Evolutionary conservation across 2,329 filamentous ascomycete species (phyloP).

Genomic region (Arthrobotrys sphaeroides): DNA sequence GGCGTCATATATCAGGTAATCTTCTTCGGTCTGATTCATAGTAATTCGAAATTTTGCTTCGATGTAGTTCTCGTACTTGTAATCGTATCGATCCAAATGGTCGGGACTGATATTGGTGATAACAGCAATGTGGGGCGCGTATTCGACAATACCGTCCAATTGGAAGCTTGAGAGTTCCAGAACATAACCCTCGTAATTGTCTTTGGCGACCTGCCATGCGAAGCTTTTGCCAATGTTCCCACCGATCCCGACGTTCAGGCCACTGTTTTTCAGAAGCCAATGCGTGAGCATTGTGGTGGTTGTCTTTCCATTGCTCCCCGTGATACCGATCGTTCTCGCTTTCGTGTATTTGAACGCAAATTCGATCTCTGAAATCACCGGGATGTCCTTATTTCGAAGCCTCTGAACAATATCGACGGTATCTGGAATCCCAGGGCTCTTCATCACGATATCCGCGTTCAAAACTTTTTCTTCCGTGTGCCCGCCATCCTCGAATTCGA

Average conservation of each 20-base stretch:
- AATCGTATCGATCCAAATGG: conserved; percentile 14
- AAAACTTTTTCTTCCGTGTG: not conserved
- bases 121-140: conserved; percentile 10
- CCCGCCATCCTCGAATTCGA: not conserved
- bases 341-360: not conserved
- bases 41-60: conserved; percentile 12
- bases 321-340: not conserved
- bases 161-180: conserved; percentile 17
- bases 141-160: conserved; percentile 5
- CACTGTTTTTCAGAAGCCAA: not conserved
- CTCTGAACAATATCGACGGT: not conserved
- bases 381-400: not conserved
- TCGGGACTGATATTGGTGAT: conserved; percentile 27
- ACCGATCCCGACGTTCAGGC: not conserved
- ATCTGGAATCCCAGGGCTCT: conserved; percentile 1
- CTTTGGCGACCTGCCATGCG: not conserved
- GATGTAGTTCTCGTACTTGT: conserved; percentile 21
- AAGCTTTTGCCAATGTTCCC: conserved; percentile 18
- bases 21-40: conserved; percentile 11
- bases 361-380: conserved; percentile 3
- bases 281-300: conserved; percentile 12
- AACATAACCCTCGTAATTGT: not conserved
- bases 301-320: conserved; percentile 8
- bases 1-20: conserved; percentile 17
- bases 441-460: not conserved